Evolutionary conservation across 371 early-diverging fungal species (phyloP), one percentile per base, ranked within the genome.

Genomic region (Zychaea mexicana): DNA sequence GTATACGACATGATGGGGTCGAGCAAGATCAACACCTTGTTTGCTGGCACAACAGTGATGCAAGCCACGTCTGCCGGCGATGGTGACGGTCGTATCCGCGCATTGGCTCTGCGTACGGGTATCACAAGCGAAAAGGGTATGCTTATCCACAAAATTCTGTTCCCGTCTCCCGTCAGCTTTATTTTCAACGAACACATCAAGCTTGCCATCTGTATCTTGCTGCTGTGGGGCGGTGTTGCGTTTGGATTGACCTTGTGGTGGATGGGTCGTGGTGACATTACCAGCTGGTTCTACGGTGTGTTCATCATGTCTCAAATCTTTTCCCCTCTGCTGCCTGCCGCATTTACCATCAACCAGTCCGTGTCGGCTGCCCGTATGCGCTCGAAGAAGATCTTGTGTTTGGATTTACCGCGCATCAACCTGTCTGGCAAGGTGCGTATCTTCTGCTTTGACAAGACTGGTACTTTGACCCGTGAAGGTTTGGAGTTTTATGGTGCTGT

Each of bases 391-490:
- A 87, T 91, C 47, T 73, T 86, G 45, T 91, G 91, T 62, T 84
- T 91, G 26, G 90, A 92, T 65, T 74, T 90, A 45, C 85, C 82
- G 31, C 82, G 96, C 45, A 94, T 96, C 69, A 91, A 90, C 49
- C 73, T 87, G 72, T 91, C 94, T 6, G 96, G 95, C 19, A 94
- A 92, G 74, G 88, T 95, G 45, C 87, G 91, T 60, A 87, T 95
- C 24, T 92, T 93, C 61, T 93, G 92, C 72, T 96, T 94, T 69
- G 96, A 96, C 78, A 96, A 96, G 82, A 93, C 94, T 12, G 85
- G 85, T 52, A 94, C 93, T 12, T 68, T 93, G 46, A 94, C 94
- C 7, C 83, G 89, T 42, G 90, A 89, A 62, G 87, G 88, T 10
- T 77, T 95, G 26, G 91, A 93, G 63, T 86, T 92, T 63, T 77